phyloP scores from a whole-genome alignment of 164 flowering plant genomes.

The Houttuynia cordata region DNA sequence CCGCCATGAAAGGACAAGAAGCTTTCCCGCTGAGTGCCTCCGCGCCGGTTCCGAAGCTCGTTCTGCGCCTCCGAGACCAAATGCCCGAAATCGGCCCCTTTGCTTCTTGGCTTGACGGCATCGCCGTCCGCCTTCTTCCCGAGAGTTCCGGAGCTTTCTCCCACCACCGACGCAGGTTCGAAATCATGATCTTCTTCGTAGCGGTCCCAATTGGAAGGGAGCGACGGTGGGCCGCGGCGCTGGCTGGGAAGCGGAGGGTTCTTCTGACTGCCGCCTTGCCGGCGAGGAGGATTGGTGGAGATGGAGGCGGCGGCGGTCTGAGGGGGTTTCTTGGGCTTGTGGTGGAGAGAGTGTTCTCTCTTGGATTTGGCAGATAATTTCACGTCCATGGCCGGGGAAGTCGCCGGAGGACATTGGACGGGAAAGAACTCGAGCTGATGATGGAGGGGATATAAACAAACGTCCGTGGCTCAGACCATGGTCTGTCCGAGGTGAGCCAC shows the following conservation, averaged over 20 bases:
- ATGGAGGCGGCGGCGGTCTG: slow-evolving; percentile 15
- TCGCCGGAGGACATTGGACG: no score
- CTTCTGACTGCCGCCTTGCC: not conserved
- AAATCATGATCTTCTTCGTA: slow-evolving; percentile 40
- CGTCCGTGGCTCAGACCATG: no score
- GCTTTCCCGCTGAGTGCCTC: slow-evolving; percentile 19
- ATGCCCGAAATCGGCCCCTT: slow-evolving; percentile 58
- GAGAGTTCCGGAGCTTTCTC: slow-evolving; percentile 1
- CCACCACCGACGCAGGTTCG: slow-evolving; percentile 8
- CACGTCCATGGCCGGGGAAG: slow-evolving; percentile 36
- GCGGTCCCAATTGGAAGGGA: slow-evolving; percentile 77
- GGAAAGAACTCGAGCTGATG: no score
- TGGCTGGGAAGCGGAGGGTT: not conserved
- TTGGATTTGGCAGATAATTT: slow-evolving; percentile 69
- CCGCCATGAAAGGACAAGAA: not conserved
- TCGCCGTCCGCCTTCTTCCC: slow-evolving; percentile 12
- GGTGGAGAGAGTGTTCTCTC: slow-evolving; percentile 58
- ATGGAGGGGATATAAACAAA: no score
- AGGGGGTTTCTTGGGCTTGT: slow-evolving; percentile 27
- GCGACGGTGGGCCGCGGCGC: slow-evolving; percentile 3
- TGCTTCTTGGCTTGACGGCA: slow-evolving; percentile 50
- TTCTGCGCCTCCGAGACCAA: slow-evolving; percentile 50
- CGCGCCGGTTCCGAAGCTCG: slow-evolving; percentile 6
- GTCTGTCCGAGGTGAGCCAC: no score
- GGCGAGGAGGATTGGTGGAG: slow-evolving; percentile 1